These are phyloP conservation scores for Fusarium caatingaense DNA, from an alignment of 2,329 filamentous ascomycete species.

Conservation along the genomic window DNA sequence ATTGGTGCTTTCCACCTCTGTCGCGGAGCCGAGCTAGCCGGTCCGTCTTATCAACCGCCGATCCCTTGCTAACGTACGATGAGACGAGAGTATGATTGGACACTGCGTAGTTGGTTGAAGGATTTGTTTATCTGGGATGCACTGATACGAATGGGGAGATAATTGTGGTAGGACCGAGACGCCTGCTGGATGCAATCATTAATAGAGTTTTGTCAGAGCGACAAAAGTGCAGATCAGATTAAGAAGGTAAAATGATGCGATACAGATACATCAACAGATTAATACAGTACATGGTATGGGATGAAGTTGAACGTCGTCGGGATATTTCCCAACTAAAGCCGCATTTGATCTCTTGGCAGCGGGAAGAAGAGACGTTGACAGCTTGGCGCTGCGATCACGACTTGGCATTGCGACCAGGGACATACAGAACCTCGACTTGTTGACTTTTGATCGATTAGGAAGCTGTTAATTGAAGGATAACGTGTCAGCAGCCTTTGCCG, in stretches of 20 bases:
- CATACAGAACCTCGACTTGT: not conserved
- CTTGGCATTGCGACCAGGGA: slow-evolving; percentile 10
- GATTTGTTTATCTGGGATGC: slow-evolving; percentile 4
- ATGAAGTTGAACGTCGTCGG: not conserved
- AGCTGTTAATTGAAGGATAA: not conserved
- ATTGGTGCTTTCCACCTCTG: not conserved
- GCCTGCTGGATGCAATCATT: slow-evolving; percentile 3
- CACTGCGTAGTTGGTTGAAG: not conserved
- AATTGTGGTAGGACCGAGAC: not conserved
- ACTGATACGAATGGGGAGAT: not conserved
- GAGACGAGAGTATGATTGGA: slow-evolving; percentile 4
- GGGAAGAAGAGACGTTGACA: not conserved
- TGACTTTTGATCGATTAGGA: not conserved
- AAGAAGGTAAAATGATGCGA: not conserved
- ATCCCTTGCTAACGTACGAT: slow-evolving; percentile 16
- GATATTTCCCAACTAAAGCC: slow-evolving; percentile 20
- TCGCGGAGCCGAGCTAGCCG: slow-evolving; percentile 24
- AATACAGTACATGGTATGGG: not conserved
- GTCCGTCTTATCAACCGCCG: slow-evolving; percentile 30
- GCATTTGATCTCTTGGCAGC: slow-evolving; percentile 23
- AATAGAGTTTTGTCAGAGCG: slow-evolving; percentile 16
- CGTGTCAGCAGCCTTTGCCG: not conserved
- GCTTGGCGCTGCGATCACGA: slow-evolving; percentile 13
- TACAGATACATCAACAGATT: no score
- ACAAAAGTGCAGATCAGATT: not conserved